Conservation (phyloP, 169 alveolate genomes). For the Plasmodium cynomolgi region DNA sequence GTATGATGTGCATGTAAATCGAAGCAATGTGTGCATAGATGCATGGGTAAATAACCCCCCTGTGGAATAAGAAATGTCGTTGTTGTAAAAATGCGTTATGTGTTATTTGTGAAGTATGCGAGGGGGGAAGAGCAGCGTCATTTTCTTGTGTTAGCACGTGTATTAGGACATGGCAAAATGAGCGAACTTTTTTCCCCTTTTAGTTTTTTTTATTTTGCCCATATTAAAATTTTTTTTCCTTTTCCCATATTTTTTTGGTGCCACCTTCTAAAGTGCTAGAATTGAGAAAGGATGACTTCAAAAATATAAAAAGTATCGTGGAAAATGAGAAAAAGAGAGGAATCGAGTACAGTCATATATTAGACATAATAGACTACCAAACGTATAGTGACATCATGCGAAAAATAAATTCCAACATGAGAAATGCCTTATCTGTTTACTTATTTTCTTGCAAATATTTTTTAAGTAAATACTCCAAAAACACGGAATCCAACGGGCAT, state of each 20-base stretch:
- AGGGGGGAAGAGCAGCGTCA: background rate
- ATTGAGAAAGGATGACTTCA: slow-evolving; percentile 38
- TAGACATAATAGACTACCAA: slow-evolving; percentile 43
- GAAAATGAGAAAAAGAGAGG: slow-evolving; percentile 39
- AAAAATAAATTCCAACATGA: slow-evolving; percentile 34
- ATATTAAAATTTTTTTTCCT: background rate
- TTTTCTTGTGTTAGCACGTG: background rate
- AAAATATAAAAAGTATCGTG: slow-evolving; percentile 36
- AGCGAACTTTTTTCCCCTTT: background rate
- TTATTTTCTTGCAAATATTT: slow-evolving; percentile 56
- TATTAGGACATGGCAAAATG: background rate
- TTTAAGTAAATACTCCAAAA: slow-evolving; percentile 39
- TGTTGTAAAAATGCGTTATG: slow-evolving; percentile 1
- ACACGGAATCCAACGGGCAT: background rate
- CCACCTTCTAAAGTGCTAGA: slow-evolving; percentile 14
- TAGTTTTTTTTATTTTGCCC: background rate
- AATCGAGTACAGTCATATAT: slow-evolving; percentile 20
- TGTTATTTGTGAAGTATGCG: background rate
- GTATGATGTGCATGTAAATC: background rate
- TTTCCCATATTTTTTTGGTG: background rate
- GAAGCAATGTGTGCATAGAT: background rate
- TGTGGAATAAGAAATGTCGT: background rate
- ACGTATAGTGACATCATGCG: slow-evolving; percentile 20
- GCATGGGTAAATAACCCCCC: background rate
- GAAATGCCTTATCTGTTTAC: slow-evolving; percentile 36